Evolutionary conservation across 2,329 filamentous ascomycete genomes (phyloP).

Genomic region (Cytospora paraplurivora): DNA sequence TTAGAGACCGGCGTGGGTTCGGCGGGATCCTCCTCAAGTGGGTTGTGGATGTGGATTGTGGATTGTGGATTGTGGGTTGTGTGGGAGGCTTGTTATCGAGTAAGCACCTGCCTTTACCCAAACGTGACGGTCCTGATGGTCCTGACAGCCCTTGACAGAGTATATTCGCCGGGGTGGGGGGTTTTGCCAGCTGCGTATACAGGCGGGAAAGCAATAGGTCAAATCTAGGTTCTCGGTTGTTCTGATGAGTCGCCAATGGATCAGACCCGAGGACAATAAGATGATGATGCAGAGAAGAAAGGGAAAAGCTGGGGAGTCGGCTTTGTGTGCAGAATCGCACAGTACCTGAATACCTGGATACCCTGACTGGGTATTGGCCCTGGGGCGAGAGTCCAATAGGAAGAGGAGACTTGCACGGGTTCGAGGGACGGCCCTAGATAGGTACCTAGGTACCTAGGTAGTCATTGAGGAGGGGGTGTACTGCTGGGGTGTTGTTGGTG

Average conservation of each 20-base stretch:
- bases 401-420: conserved; percentile 13
- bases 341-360: conserved; percentile 1
- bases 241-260: not conserved
- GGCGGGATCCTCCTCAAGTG: conserved; percentile 14
- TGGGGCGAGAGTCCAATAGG: conserved; percentile 11
- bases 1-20: conserved; percentile 19
- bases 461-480: no score
- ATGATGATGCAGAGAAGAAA: not conserved
- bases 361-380: not conserved
- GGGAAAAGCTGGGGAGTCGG: conserved; percentile 1
- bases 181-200: not conserved
- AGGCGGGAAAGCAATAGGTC: not conserved
- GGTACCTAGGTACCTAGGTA: not conserved
- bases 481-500: not conserved
- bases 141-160: not conserved
- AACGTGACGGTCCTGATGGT: not conserved
- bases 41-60: conserved; percentile 3
- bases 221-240: not conserved
- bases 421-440: not conserved
- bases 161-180: not conserved
- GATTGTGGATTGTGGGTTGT: not conserved
- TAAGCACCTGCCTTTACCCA: not conserved
- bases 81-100: not conserved
- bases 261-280: not conserved
- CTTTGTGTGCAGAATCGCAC: conserved; percentile 3